phyloP scores from a whole-genome alignment of 768 basidiomycete genomes.

The Punctularia strigosozonata region DNA sequence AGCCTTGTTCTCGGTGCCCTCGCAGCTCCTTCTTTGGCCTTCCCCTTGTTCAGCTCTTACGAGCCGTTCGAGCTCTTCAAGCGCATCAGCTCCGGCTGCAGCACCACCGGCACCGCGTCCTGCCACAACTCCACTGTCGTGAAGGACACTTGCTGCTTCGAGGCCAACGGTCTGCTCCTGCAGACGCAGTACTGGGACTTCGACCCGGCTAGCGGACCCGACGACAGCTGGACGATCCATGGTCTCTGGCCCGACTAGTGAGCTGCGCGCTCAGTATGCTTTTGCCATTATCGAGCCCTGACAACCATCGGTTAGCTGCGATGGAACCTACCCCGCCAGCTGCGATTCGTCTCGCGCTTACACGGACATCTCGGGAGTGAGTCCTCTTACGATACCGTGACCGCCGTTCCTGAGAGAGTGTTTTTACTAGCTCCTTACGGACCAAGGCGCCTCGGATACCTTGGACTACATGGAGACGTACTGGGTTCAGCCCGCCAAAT shows the following conservation, averaged over 20 bases:
- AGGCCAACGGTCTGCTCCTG: slow-evolving; percentile 48
- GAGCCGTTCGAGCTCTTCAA: slow-evolving; percentile 19
- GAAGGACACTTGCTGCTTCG: slow-evolving; percentile 46
- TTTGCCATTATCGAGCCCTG: neutral
- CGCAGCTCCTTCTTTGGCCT: slow-evolving; percentile 11
- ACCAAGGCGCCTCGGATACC: slow-evolving; percentile 47
- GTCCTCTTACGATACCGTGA: slow-evolving; percentile 5
- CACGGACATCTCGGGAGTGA: slow-evolving; percentile 27
- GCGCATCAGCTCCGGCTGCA: slow-evolving; percentile 38
- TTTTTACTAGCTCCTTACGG: slow-evolving; percentile 34
- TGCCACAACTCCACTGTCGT: slow-evolving; percentile 40
- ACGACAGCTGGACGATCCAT: slow-evolving; percentile 64
- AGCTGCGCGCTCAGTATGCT: neutral
- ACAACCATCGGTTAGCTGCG: slow-evolving; percentile 31
- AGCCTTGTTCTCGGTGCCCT: slow-evolving; percentile 13
- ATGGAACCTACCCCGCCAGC: slow-evolving; percentile 25
- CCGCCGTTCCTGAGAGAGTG: neutral
- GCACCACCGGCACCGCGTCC: slow-evolving; percentile 34
- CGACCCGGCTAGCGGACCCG: slow-evolving; percentile 47
- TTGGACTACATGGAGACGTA: slow-evolving; percentile 40
- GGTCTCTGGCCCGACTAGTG: slow-evolving; percentile 66
- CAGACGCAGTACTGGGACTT: slow-evolving; percentile 74
- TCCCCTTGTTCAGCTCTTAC: slow-evolving; percentile 8
- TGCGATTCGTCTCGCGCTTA: slow-evolving; percentile 34
- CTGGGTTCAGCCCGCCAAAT: neutral